Evolutionary conservation across 306 rosid genomes (phyloP).

Genomic region (Ammopiptanthus mongolicus): DNA sequence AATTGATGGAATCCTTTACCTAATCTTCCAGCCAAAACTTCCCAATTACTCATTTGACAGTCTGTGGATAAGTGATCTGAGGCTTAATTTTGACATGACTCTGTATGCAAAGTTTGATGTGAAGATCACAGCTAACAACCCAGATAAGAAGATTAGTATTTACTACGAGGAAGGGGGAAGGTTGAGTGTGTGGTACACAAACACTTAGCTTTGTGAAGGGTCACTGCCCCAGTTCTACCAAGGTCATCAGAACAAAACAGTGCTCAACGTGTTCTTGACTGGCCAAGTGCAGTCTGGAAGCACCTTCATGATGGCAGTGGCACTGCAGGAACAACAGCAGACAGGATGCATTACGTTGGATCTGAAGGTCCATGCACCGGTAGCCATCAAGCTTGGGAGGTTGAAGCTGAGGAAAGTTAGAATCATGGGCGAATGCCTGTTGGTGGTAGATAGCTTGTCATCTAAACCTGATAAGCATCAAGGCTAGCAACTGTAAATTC

Average conservation of each 20-base stretch:
- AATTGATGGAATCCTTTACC: slow-evolving; percentile 46
- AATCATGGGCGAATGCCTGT: slow-evolving; percentile 53
- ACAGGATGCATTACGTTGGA: slow-evolving; percentile 66
- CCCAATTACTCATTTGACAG: slow-evolving; percentile 68
- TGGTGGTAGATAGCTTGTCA: slow-evolving; percentile 74
- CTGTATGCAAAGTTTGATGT: slow-evolving; percentile 71
- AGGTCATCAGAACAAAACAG: slow-evolving; percentile 76
- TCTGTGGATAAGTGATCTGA: slow-evolving; percentile 49
- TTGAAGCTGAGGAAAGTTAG: slow-evolving; percentile 72
- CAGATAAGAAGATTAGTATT: slow-evolving; percentile 76
- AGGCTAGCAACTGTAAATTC: slow-evolving; percentile 73
- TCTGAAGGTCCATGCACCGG: slow-evolving; percentile 64
- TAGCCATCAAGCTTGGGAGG: slow-evolving; percentile 61
- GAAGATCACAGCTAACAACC: slow-evolving; percentile 67
- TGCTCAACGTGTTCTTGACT: slow-evolving; percentile 51
- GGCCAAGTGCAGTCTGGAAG: slow-evolving; percentile 71
- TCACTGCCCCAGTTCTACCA: slow-evolving; percentile 73
- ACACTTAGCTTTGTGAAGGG: slow-evolving; percentile 71
- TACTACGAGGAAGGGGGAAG: slow-evolving; percentile 72
- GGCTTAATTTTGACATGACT: slow-evolving; percentile 66
- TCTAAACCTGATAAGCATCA: slow-evolving; percentile 68
- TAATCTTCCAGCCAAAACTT: slow-evolving; percentile 74
- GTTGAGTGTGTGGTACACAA: slow-evolving; percentile 69
- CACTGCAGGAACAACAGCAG: slow-evolving; percentile 76
- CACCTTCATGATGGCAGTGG: slow-evolving; percentile 45